phyloP scores from a whole-genome alignment of 192 early-diverging fungal genomes.

The Backusella liffmaniae region DNA sequence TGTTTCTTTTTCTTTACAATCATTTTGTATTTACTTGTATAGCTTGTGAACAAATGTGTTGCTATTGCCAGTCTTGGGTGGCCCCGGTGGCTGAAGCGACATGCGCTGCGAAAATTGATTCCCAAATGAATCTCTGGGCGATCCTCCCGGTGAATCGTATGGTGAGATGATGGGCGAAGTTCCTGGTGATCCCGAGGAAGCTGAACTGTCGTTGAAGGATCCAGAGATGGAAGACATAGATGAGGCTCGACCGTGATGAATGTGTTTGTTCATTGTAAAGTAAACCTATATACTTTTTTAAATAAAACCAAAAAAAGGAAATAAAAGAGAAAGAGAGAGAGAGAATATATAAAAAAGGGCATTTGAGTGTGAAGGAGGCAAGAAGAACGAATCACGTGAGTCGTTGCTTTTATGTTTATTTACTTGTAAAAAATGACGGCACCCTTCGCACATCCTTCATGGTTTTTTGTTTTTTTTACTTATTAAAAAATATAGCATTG shows the following conservation, averaged over 20 bases:
- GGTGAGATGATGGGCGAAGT: conserved; percentile 20
- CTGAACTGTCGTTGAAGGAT: conserved; percentile 13
- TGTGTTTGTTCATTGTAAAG: neutral
- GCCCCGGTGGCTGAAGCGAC: conserved; percentile 12
- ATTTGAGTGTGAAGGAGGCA: neutral
- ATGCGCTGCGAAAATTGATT: conserved; percentile 18
- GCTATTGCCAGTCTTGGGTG: conserved; percentile 21
- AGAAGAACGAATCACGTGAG: neutral
- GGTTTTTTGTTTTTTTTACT: neutral
- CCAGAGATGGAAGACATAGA: conserved; percentile 15
- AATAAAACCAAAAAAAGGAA: neutral
- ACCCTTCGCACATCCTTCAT: neutral
- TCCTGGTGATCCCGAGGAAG: conserved; percentile 19
- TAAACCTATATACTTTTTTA: neutral
- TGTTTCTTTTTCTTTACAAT: neutral
- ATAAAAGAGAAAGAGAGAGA: conserved; percentile 3
- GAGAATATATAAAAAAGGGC: neutral
- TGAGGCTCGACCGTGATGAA: conserved; percentile 9
- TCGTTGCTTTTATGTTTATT: neutral
- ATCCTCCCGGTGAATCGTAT: conserved; percentile 11
- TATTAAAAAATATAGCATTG: neutral
- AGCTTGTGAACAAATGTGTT: conserved; percentile 61
- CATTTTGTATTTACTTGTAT: conserved; percentile 46
- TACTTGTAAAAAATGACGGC: neutral
- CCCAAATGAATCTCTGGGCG: conserved; percentile 10